Evolutionary conservation across 2,329 filamentous ascomycete species (phyloP).

Genomic region (Cercospora citrullina): DNA sequence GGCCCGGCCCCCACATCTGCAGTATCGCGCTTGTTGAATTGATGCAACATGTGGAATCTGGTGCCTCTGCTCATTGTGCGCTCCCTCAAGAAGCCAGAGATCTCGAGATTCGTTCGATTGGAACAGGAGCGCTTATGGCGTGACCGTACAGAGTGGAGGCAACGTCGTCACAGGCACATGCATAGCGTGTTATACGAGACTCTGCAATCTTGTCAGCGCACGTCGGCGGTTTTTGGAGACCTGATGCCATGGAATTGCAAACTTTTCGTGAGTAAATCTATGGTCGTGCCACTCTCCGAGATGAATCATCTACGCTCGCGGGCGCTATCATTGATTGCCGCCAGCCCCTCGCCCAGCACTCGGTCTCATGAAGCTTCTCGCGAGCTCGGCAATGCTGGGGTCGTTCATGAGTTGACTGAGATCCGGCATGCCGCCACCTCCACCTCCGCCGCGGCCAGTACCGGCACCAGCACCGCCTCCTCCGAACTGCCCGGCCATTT

Average conservation of each 20-base stretch:
- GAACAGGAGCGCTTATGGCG: background rate
- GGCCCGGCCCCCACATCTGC: background rate
- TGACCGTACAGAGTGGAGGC: background rate
- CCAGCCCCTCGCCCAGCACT: slow-evolving; percentile 21
- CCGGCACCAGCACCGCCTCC: slow-evolving; percentile 46
- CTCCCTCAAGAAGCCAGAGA: background rate
- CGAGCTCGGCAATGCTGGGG: slow-evolving; percentile 85
- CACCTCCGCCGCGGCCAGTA: slow-evolving; percentile 46
- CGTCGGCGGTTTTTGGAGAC: background rate
- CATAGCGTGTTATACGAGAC: background rate
- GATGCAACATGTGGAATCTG: background rate
- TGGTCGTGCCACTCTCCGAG: background rate
- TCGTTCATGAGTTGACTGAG: slow-evolving; percentile 84
- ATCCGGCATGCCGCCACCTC: slow-evolving; percentile 79
- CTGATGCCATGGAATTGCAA: background rate
- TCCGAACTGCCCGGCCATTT: slow-evolving; percentile 82
- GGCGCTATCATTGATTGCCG: background rate
- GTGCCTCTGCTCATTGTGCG: background rate
- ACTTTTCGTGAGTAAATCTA: background rate
- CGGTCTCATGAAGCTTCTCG: slow-evolving; percentile 59
- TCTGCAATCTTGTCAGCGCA: background rate
- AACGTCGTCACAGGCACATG: background rate
- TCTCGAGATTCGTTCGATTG: background rate
- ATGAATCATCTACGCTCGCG: background rate
- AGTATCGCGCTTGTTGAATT: background rate